Evolutionary conservation across 768 basidiomycete genomes (phyloP).

Genomic region (Amanita polypyramis): DNA sequence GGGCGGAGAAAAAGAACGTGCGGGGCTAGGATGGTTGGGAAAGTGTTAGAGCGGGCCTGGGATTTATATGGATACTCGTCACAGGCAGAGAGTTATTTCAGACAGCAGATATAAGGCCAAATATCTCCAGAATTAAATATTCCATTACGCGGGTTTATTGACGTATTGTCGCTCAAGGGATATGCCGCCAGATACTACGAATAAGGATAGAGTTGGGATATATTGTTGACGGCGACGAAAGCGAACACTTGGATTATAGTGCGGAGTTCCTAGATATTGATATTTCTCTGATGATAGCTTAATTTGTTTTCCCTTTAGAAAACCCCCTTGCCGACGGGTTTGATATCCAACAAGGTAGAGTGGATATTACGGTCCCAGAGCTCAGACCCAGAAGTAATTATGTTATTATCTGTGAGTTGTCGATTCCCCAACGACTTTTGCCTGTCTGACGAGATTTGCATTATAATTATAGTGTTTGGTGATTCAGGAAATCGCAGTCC

Average conservation of each 20-base stretch:
- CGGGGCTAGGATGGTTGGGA: no score
- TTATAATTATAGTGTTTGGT: conserved; percentile 41
- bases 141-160: conserved; percentile 10
- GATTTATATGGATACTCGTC: no score
- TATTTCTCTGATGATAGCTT: neutral
- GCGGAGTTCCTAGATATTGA: conserved; percentile 9
- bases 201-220: conserved; percentile 34
- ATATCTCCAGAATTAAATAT: no score
- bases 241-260: conserved; percentile 41
- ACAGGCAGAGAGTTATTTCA: no score
- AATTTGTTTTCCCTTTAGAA: conserved; percentile 20
- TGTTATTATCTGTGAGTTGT: conserved; percentile 38
- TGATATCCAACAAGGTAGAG: conserved; percentile 31
- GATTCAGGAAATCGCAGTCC: conserved; percentile 48
- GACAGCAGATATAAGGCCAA: no score
- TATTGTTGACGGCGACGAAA: conserved; percentile 22
- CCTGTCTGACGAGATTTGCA: conserved; percentile 1
- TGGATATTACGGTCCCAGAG: conserved; percentile 31
- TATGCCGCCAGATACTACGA: conserved; percentile 22
- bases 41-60: no score
- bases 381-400: conserved; percentile 28
- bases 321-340: conserved; percentile 40
- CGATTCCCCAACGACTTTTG: neutral
- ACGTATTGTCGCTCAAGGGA: conserved; percentile 23
- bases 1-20: no score